phyloP scores from a whole-genome alignment of 2,329 filamentous ascomycete genomes.

The Ophiocordyceps sinensis region DNA sequence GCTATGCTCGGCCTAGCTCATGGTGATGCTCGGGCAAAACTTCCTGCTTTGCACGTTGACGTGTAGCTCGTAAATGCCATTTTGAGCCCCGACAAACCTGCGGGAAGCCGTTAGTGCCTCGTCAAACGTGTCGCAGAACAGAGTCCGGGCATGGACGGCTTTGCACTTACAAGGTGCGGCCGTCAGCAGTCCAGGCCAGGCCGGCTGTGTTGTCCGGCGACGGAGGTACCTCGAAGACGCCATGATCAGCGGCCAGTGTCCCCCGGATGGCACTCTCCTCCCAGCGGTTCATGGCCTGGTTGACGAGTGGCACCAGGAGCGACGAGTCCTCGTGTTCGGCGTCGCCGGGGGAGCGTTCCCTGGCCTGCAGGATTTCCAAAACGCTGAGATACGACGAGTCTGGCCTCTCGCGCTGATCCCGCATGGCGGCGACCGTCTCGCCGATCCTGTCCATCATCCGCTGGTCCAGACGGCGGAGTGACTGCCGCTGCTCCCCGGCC shows the following conservation, averaged over 20 bases:
- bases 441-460: slow-evolving; percentile 19
- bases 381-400: slow-evolving; percentile 21
- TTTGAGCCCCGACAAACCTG: slow-evolving; percentile 51
- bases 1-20: slow-evolving; percentile 24
- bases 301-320: slow-evolving; percentile 21
- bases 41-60: slow-evolving; percentile 50
- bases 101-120: not conserved
- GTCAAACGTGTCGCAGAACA: not conserved
- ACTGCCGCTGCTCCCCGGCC: slow-evolving; percentile 3
- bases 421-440: slow-evolving; percentile 20
- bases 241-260: slow-evolving; percentile 20
- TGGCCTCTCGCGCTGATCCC: slow-evolving; percentile 20
- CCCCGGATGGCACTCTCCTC: slow-evolving; percentile 21
- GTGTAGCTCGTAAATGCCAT: slow-evolving; percentile 62
- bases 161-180: slow-evolving; percentile 41
- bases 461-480: slow-evolving; percentile 12
- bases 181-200: slow-evolving; percentile 47
- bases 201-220: slow-evolving; percentile 45
- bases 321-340: slow-evolving; percentile 21
- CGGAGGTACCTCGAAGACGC: slow-evolving; percentile 27
- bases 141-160: too few species aligned
- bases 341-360: slow-evolving; percentile 16
- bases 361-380: slow-evolving; percentile 21
- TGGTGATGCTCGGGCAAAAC: slow-evolving; percentile 37
- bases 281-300: slow-evolving; percentile 21